Conservation (phyloP, 2,329 filamentous ascomycete genomes). For the Xylariaceae sp. region DNA sequence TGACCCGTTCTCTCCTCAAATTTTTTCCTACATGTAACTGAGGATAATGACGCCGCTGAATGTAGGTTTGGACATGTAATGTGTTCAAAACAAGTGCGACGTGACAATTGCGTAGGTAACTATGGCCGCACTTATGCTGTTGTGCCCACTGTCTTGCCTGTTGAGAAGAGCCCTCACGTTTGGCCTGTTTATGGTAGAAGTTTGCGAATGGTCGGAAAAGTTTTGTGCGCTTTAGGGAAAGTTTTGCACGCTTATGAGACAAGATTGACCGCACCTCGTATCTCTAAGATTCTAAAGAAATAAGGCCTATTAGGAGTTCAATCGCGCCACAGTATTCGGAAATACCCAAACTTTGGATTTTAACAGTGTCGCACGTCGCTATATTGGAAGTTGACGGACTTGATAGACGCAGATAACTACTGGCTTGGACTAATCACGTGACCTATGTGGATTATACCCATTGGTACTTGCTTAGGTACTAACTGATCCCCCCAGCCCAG, state of each 20-base stretch:
- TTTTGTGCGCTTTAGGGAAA: constrained; percentile 26
- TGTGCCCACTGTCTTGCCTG: constrained; percentile 2
- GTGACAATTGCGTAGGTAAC: not conserved
- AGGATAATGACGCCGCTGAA: not conserved
- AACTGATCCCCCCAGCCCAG: not conserved
- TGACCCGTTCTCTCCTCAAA: not conserved
- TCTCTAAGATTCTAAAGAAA: not conserved
- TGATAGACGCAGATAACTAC: constrained; percentile 3
- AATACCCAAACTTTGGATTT: not conserved
- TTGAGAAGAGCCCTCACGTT: not conserved
- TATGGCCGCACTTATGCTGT: not conserved
- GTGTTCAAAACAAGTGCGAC: not conserved
- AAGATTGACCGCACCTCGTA: not conserved
- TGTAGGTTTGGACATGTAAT: not conserved
- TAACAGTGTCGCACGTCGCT: not conserved
- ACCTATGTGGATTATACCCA: constrained; percentile 13
- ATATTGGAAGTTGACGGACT: not conserved
- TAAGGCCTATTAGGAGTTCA: not conserved
- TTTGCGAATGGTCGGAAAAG: constrained; percentile 18
- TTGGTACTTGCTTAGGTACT: not conserved
- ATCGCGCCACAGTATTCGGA: not conserved
- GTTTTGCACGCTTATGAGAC: constrained; percentile 22
- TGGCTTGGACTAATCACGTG: constrained; percentile 30
- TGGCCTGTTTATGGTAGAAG: constrained; percentile 7
- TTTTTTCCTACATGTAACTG: not conserved